phyloP scores from a whole-genome alignment of 192 early-diverging fungal genomes.

The Lobulomyces angularis region DNA sequence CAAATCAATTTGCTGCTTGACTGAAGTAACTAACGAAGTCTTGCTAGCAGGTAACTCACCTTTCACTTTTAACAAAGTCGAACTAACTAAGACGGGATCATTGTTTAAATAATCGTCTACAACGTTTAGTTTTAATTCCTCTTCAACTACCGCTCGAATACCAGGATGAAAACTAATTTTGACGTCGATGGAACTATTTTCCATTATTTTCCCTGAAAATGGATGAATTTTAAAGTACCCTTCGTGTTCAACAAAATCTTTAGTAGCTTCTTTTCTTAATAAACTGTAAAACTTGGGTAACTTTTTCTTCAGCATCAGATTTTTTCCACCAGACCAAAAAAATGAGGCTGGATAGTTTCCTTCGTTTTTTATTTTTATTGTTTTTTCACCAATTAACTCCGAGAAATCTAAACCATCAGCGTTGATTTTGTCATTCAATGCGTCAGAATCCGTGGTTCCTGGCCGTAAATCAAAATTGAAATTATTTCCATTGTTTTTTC shows the following conservation, averaged over 20 bases:
- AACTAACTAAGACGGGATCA: slow-evolving; percentile 2
- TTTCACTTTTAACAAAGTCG: background rate
- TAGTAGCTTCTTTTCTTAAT: no score
- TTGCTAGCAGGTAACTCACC: background rate
- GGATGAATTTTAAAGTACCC: slow-evolving; percentile 22
- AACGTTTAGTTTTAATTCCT: slow-evolving; percentile 12
- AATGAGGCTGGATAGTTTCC: slow-evolving; percentile 21
- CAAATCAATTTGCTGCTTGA: background rate
- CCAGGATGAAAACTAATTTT: slow-evolving; percentile 24
- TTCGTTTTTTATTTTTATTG: slow-evolving; percentile 6
- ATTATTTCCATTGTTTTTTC: background rate
- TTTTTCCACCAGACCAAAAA: slow-evolving; percentile 11
- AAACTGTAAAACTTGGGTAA: no score
- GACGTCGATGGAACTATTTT: slow-evolving; percentile 3
- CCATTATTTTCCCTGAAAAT: slow-evolving; percentile 7
- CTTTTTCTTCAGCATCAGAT: background rate
- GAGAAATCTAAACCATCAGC: no score
- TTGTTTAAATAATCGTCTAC: slow-evolving; percentile 11
- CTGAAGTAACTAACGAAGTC: background rate
- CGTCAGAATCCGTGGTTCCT: background rate
- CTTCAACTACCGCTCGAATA: slow-evolving; percentile 17
- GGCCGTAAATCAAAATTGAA: background rate
- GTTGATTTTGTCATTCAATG: background rate
- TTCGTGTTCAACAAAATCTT: no score
- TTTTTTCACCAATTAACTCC: no score